Base-by-base conservation (phyloP, 805 yeast genomes). In the Diddensiella transvaalensis region DNA sequence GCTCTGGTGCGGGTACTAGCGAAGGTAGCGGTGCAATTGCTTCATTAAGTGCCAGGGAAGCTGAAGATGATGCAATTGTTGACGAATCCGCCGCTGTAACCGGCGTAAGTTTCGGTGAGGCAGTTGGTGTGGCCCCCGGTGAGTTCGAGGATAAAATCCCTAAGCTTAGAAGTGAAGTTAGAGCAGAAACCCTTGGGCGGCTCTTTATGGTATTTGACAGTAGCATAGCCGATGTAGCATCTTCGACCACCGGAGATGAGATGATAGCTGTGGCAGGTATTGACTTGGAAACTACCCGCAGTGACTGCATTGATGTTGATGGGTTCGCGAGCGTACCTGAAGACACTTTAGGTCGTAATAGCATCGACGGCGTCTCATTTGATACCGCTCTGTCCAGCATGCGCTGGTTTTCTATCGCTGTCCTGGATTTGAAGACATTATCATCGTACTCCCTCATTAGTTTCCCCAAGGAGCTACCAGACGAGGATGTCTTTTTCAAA, bases 371-470 rank as follows among this genome's bases (percentile, higher is more conserved):
- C 4, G 55, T 45, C 1, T 58, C 53, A 10, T 62, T 44, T 3
- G 54, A 47, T 1, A 58, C 58, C 0, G 60, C 61, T 22, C 53
- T 55, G 22, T 60, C 62, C 22, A 58, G 48, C 35, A 51, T 30
- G 38, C 59, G 49, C 44, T 55, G 57, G 18, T 52, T 46, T 11
- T 50, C 50, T 22, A 58, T 50, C 24, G 51, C 50, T 11, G 45
- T 40, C 46, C 57, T 40, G n/a, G 61, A 46, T 22, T 52, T 51
- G 51, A 85, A 89, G 0, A 80, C 69, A 21, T 70, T 71, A 1
- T 69, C 63, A 59, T 91, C 98, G 58, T 87, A 86, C 1, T 68
- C 69, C 24, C 77, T 78, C 85, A 87, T 86, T 3, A 82, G 75
- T 32, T 80, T 83, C 1, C 74, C 55, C 32, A 83, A 70, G 0